A percentile compares a stretch with the other conserved stretches of the same genome.
Evolutionary conservation across 2,329 filamentous ascomycete species (phyloP).

Genomic region (Gnomoniopsis sp.): DNA sequence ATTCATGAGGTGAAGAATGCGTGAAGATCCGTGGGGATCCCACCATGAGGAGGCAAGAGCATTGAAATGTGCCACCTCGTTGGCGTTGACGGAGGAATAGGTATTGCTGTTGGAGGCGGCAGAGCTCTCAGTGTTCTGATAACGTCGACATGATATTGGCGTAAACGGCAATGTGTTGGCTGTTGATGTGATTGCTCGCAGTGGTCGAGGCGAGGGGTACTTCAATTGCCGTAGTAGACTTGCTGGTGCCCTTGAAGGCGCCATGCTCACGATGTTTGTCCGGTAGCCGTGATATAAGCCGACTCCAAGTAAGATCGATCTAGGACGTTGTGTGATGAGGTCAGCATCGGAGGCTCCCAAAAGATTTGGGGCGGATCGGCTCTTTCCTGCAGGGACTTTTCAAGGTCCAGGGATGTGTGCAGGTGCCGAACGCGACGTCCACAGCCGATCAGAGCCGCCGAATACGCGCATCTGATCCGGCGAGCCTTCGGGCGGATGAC

Average conservation of each 20-base stretch:
- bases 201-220: neutral
- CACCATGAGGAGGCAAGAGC: constrained; percentile 92
- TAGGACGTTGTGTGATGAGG: neutral
- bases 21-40: constrained; percentile 90
- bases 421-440: neutral
- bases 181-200: neutral
- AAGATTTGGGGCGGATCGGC: neutral
- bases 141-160: constrained; percentile 6
- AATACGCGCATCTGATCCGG: no score
- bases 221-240: constrained; percentile 8
- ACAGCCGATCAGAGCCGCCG: neutral
- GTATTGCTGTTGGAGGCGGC: constrained; percentile 14
- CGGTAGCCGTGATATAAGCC: neutral
- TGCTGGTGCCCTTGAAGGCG: constrained; percentile 15
- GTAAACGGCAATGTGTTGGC: neutral
- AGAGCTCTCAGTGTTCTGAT: neutral
- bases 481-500: neutral
- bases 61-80: constrained; percentile 93
- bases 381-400: neutral
- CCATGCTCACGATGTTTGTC: constrained; percentile 5
- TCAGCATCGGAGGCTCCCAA: neutral
- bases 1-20: constrained; percentile 96
- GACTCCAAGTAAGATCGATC: neutral
- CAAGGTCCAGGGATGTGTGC: neutral
- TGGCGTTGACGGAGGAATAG: constrained; percentile 74